Conservation (phyloP, 1,284 basidiomycete genomes). For the Moesziomyces antarcticus region DNA sequence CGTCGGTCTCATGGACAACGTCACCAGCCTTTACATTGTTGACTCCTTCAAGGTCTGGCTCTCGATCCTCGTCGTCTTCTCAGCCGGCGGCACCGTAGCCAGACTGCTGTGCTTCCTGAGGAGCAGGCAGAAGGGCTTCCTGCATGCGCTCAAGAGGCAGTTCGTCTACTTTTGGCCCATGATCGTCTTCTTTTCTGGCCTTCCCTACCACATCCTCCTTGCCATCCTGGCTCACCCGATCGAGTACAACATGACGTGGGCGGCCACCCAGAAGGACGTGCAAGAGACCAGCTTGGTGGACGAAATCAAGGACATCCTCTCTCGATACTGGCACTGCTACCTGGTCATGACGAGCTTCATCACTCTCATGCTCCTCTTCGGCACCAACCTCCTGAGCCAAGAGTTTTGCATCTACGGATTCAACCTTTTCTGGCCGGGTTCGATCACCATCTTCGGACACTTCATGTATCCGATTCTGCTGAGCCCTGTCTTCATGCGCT, state of each 20-base stretch:
- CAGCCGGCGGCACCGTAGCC: constrained; percentile 77
- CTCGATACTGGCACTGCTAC: constrained; percentile 67
- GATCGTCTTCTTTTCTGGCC: constrained; percentile 34
- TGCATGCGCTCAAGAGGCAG: constrained; percentile 75
- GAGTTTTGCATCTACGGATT: constrained; percentile 72
- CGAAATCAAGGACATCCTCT: constrained; percentile 79
- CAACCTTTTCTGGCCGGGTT: constrained; percentile 37
- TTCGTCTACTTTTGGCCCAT: constrained; percentile 79
- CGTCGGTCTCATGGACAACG: constrained; percentile 75
- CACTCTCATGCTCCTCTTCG: constrained; percentile 74
- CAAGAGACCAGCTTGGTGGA: constrained; percentile 78
- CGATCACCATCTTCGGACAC: constrained; percentile 25
- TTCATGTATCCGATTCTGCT: constrained; percentile 49
- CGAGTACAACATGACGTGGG: constrained; percentile 85
- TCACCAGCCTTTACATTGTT: constrained; percentile 75
- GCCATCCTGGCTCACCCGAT: constrained; percentile 83
- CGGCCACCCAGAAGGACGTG: constrained; percentile 48
- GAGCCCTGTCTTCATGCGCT: constrained; percentile 49
- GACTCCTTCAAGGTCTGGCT: constrained; percentile 78
- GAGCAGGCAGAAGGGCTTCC: constrained; percentile 75
- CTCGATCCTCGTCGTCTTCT: constrained; percentile 81
- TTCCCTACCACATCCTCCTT: constrained; percentile 71
- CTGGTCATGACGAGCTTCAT: constrained; percentile 73
- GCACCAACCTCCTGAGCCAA: constrained; percentile 72
- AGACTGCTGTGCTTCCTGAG: constrained; percentile 81